These are phyloP conservation scores for Tagetes patula DNA, from an alignment of 129 eudicot species.

Conservation along the genomic window DNA sequence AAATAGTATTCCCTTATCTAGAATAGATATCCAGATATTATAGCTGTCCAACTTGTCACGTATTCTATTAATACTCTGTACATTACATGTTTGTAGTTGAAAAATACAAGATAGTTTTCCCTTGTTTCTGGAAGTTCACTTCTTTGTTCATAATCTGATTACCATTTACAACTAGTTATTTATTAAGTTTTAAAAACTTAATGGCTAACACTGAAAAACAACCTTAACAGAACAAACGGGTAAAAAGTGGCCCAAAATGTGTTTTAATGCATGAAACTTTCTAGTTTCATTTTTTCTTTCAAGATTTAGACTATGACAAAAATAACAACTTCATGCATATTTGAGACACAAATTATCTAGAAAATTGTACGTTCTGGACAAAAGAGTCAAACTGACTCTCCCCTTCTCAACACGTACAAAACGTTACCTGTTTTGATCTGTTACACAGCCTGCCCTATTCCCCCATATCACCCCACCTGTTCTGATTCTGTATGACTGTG, in stretches of 20 bases:
- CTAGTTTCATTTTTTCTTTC: conserved; percentile 1
- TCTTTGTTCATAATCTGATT: too few species aligned
- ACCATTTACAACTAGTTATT: background rate
- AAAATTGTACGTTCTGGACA: background rate
- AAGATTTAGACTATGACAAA: background rate
- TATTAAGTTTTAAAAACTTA: background rate
- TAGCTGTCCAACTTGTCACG: too few species aligned
- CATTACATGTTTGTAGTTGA: too few species aligned
- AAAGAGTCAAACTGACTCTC: background rate
- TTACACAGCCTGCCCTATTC: background rate
- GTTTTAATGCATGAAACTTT: background rate
- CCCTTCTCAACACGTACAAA: background rate
- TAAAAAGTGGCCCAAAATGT: background rate
- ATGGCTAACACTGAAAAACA: background rate
- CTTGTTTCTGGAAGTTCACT: too few species aligned
- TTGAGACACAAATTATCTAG: conserved; percentile 8
- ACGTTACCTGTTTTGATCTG: background rate
- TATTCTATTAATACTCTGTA: too few species aligned
- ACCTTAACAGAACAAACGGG: background rate
- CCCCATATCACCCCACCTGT: background rate
- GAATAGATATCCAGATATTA: too few species aligned
- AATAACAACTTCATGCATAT: background rate
- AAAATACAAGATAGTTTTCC: too few species aligned
- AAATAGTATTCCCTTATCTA: too few species aligned
- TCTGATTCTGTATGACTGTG: conserved; percentile 15